A percentile compares a stretch with the other conserved stretches of the same genome.
Conservation (phyloP, 225 moss, liverwort and hornwort genomes). For the Antitrichia curtipendula region DNA sequence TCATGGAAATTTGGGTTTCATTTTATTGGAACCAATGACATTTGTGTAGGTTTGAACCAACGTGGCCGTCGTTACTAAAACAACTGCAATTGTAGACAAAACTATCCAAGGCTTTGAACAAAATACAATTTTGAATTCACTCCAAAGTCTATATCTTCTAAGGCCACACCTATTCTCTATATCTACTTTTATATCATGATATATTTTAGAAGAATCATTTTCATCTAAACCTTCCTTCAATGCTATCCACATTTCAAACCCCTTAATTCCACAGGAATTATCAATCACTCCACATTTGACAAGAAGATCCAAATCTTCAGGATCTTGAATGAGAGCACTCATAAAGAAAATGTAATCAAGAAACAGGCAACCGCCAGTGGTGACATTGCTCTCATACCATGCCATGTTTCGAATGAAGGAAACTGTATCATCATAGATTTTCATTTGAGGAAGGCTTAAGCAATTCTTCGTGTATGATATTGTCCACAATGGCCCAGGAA, state of each 20-base stretch:
- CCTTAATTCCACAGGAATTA: not conserved
- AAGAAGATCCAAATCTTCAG: not conserved
- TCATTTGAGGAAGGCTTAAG: not conserved
- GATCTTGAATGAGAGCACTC: not conserved
- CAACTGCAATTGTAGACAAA: not conserved
- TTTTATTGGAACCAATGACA: not conserved
- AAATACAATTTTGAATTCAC: not conserved
- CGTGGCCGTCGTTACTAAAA: not conserved
- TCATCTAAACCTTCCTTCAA: accelerated
- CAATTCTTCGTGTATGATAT: not conserved
- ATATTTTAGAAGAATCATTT: accelerated
- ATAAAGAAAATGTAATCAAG: not conserved
- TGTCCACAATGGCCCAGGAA: not conserved
- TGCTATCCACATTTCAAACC: not conserved
- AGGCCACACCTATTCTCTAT: not conserved
- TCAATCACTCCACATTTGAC: not conserved
- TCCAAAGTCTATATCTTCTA: not conserved
- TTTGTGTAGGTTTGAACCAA: not conserved
- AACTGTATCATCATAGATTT: not conserved
- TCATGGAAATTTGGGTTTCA: not conserved
- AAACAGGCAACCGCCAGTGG: accelerated
- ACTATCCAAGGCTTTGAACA: not conserved
- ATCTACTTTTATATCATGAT: not conserved
- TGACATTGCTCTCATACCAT: accelerated
- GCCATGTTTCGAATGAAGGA: not conserved